Evolutionary conservation across 805 yeast species (phyloP), one percentile per base, ranked within the genome.

Genomic region (Candida railenensis): DNA sequence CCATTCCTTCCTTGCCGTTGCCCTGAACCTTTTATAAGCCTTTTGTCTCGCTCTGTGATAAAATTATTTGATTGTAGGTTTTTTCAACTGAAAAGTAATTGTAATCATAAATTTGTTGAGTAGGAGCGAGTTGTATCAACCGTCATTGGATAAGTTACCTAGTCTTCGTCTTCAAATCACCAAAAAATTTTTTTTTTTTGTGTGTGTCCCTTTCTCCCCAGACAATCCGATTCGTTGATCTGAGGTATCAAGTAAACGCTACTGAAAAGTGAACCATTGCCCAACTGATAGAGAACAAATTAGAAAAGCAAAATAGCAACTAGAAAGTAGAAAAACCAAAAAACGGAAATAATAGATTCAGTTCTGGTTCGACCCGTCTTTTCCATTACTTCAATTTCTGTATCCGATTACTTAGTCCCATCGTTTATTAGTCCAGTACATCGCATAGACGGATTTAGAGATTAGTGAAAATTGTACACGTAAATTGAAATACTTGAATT

Each of bases 1-100:
- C 43, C 43, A 40, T 32, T 30, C 43, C 43, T 40, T 25, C 22
- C 20, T 40, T 30, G 36, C 37, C 43, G 37, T 32, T 40, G 25
- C 21, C 20, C 21, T 20, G 19, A 32, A 40, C 33, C 37, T 34
- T 40, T 40, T 40, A 40, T 30, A 40, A 40, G 43, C 34, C 15
- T 30, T 40, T 30, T 3, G 15, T 39, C 33, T 39, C 42, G 42
- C 42, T 19, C 18, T 14, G 8, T 12, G 16, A 15, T n/a, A 14
- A 28, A 15, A 15, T 22, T 19, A 25, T 25, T 25, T 25, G 9
- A 25, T 25, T 11, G 30, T 7, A 7, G 11, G 30, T 25, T 25
- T 25, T 25, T 25, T 11, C 30, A 25, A 25, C 30, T 25, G 30
- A 25, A 25, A 25, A 25, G 30, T 25, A 5, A 25, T 7, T 25